Evolutionary conservation across 257 asterid species (phyloP).

Genomic region (Nicotiana paniculata): DNA sequence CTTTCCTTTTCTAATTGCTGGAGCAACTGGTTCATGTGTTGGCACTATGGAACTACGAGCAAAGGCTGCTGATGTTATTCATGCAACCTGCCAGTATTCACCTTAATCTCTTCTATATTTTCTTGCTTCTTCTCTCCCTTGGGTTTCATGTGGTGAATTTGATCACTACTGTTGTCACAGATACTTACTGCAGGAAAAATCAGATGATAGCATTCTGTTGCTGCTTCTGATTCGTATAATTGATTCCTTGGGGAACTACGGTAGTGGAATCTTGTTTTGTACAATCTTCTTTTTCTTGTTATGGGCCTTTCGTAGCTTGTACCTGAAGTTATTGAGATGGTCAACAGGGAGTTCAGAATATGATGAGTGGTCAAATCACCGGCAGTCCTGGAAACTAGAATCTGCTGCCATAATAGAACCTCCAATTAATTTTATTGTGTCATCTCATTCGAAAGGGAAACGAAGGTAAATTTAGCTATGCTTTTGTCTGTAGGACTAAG

Average conservation of each 20-base stretch:
- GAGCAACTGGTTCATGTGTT: conserved; percentile 89
- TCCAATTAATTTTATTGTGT: conserved; percentile 68
- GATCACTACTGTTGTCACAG: conserved; percentile 35
- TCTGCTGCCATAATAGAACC: conserved; percentile 91
- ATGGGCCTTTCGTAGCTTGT: neutral
- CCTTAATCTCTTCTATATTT: conserved; percentile 11
- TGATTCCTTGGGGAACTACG: conserved; percentile 89
- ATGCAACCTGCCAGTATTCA: conserved; percentile 77
- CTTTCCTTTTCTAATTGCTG: conserved; percentile 74
- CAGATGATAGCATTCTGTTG: conserved; percentile 94
- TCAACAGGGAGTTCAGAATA: conserved; percentile 87
- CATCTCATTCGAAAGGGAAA: conserved; percentile 91
- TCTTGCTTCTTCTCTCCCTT: conserved; percentile 11
- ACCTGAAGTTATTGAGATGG: conserved; percentile 5
- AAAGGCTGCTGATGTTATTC: conserved; percentile 80
- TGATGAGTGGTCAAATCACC: conserved; percentile 93
- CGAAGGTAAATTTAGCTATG: conserved; percentile 51
- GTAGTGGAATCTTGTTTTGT: conserved; percentile 31
- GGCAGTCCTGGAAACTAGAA: conserved; percentile 95
- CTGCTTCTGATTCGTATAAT: conserved; percentile 86
- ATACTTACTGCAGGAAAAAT: conserved; percentile 83
- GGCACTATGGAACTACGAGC: conserved; percentile 82
- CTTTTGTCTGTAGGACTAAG: neutral
- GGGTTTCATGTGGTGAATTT: conserved; percentile 21
- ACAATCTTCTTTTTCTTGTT: conserved; percentile 1